phyloP scores from a whole-genome alignment of 495 filamentous ascomycete species.

The Tuber calosporum region DNA sequence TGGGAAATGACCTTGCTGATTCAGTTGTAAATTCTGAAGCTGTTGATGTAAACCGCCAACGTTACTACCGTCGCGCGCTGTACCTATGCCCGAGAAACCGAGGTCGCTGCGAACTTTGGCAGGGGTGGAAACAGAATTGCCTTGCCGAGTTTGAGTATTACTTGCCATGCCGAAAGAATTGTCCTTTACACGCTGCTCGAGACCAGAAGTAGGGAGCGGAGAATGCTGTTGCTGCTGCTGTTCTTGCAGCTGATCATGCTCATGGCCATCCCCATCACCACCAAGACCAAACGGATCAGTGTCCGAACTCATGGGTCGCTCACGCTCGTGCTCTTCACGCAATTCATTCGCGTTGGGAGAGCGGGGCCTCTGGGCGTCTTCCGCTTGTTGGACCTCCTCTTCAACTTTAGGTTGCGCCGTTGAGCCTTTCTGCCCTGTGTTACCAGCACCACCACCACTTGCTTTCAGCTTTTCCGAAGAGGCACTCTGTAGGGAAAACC shows the following conservation, averaged over 20 bases:
- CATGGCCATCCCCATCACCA: slow-evolving; percentile 61
- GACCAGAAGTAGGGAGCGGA: slow-evolving; percentile 47
- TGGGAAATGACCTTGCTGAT: slow-evolving; percentile 48
- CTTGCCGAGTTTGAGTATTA: slow-evolving; percentile 44
- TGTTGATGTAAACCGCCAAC: slow-evolving; percentile 44
- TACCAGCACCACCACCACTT: slow-evolving; percentile 20
- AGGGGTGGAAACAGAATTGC: slow-evolving; percentile 36
- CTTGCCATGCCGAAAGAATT: slow-evolving; percentile 43
- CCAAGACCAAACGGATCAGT: slow-evolving; percentile 65
- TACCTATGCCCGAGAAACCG: slow-evolving; percentile 73
- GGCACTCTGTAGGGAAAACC: slow-evolving; percentile 38
- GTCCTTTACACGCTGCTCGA: slow-evolving; percentile 54
- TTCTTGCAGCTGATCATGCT: slow-evolving; percentile 49
- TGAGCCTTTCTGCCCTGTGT: slow-evolving; percentile 39
- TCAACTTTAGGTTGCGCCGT: slow-evolving; percentile 43
- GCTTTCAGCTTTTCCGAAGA: slow-evolving; percentile 36
- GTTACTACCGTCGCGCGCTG: slow-evolving; percentile 55
- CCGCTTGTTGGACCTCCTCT: slow-evolving; percentile 35
- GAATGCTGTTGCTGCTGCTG: slow-evolving; percentile 29
- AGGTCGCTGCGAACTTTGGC: slow-evolving; percentile 51
- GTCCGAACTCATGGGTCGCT: slow-evolving; percentile 55
- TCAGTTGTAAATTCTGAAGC: slow-evolving; percentile 39
- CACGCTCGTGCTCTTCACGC: slow-evolving; percentile 49
- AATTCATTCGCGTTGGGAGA: slow-evolving; percentile 40
- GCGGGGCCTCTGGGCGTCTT: slow-evolving; percentile 48